Percentiles rank a stretch among this genome's conserved stretches.
These are phyloP conservation scores for Trematosphaeria pertusa DNA, from an alignment of 2,329 filamentous ascomycete species.

Conservation along the genomic window DNA sequence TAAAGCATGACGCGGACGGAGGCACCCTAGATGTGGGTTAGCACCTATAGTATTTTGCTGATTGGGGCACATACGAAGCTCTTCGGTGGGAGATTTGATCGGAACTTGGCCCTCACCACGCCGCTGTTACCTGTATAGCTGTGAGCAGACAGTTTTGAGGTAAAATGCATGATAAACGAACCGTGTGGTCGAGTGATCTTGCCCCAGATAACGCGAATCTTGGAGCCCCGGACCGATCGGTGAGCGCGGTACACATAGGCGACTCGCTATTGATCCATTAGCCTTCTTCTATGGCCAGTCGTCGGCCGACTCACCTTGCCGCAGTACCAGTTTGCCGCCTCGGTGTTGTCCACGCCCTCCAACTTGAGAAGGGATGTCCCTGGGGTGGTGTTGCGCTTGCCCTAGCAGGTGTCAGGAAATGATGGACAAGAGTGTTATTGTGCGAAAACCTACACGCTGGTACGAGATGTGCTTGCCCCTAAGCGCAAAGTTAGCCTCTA, in stretches of 20 bases:
- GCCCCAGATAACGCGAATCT: constrained; percentile 96
- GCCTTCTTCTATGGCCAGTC: too few species aligned
- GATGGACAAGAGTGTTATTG: too few species aligned
- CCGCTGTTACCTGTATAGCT: constrained; percentile 82
- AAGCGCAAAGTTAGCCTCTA: constrained; percentile 19
- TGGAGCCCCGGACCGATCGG: constrained; percentile 94
- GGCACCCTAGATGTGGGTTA: constrained; percentile 50
- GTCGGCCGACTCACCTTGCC: constrained; percentile 81
- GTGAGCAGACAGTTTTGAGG: constrained; percentile 1
- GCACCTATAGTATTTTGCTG: background rate
- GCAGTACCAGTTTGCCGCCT: constrained; percentile 90
- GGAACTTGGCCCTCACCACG: constrained; percentile 97
- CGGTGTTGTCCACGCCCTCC: constrained; percentile 92
- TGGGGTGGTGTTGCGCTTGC: constrained; percentile 86
- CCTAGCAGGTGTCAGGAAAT: too few species aligned
- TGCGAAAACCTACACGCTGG: too few species aligned
- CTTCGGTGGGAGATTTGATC: constrained; percentile 92
- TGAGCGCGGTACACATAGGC: constrained; percentile 98
- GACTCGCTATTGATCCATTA: too few species aligned
- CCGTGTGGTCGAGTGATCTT: constrained; percentile 96
- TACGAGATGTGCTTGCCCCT: constrained; percentile 96
- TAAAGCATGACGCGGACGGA: constrained; percentile 97
- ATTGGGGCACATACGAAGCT: constrained; percentile 76
- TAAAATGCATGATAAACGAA: constrained; percentile 52
- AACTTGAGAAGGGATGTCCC: constrained; percentile 96